Conservation (phyloP, 208 protist species). For the Leishmania turanica region DNA sequence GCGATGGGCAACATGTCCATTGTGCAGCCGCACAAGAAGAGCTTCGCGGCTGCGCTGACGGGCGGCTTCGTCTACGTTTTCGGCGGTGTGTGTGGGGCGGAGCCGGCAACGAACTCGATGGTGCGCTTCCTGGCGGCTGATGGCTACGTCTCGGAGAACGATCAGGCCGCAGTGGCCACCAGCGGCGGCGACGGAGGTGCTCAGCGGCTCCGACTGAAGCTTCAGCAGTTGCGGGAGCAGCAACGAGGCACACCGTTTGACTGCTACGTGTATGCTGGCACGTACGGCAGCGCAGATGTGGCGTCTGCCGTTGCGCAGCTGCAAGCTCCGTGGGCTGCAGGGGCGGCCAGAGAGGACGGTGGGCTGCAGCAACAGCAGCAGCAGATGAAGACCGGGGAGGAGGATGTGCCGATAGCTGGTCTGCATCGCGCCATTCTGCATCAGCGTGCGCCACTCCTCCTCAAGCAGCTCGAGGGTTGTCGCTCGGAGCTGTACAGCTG, state of each 20-base stretch:
- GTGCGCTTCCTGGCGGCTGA: slow-evolving; percentile 84
- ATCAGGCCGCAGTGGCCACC: slow-evolving; percentile 27
- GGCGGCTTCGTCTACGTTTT: slow-evolving; percentile 89
- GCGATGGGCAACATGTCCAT: slow-evolving; percentile 79
- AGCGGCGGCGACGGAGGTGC: slow-evolving; percentile 46
- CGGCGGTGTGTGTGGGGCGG: slow-evolving; percentile 65
- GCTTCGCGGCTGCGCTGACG: slow-evolving; percentile 73
- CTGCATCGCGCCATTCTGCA: slow-evolving; percentile 72
- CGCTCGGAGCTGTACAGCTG: slow-evolving; percentile 38
- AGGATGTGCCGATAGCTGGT: slow-evolving; percentile 33
- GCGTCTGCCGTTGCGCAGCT: slow-evolving; percentile 12
- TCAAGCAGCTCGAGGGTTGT: slow-evolving; percentile 55
- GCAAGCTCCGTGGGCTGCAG: slow-evolving; percentile 15
- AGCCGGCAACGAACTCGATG: slow-evolving; percentile 73
- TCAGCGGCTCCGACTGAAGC: slow-evolving; percentile 28
- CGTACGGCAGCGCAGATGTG: slow-evolving; percentile 37
- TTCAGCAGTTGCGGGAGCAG: slow-evolving; percentile 42
- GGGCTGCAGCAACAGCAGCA: not conserved
- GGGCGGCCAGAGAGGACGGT: not conserved
- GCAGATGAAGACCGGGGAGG: not conserved
- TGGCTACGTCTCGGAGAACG: slow-evolving; percentile 62
- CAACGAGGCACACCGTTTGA: slow-evolving; percentile 37
- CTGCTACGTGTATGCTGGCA: slow-evolving; percentile 40
- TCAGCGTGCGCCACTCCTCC: slow-evolving; percentile 71
- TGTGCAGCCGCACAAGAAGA: slow-evolving; percentile 60